Evolutionary conservation across 2,329 filamentous ascomycete genomes (phyloP).

Genomic region (Beauveria sp.): DNA sequence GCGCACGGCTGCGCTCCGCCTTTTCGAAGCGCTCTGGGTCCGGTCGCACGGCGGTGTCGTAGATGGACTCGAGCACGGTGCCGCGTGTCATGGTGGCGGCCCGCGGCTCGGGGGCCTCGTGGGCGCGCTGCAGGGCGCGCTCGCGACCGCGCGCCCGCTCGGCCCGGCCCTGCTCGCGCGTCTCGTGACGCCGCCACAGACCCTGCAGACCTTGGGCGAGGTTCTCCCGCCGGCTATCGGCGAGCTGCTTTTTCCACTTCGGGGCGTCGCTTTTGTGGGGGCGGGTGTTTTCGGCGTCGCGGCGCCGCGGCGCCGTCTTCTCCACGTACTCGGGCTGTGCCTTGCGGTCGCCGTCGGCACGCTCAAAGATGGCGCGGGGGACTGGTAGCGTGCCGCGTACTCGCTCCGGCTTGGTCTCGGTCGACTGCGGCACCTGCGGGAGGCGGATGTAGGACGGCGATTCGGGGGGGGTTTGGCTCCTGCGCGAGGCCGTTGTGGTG

Average conservation of each 20-base stretch:
- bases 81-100: constrained; percentile 71
- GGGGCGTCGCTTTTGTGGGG: constrained; percentile 30
- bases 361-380: constrained; percentile 71
- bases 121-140: constrained; percentile 34
- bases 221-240: constrained; percentile 61
- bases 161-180: constrained; percentile 27
- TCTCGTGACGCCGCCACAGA: constrained; percentile 59
- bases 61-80: constrained; percentile 46
- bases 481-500: constrained; percentile 27
- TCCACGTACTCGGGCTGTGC: constrained; percentile 51
- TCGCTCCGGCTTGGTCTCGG: constrained; percentile 35
- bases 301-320: constrained; percentile 49
- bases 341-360: constrained; percentile 51
- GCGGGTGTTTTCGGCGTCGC: constrained; percentile 21
- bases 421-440: constrained; percentile 66
- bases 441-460: constrained; percentile 83
- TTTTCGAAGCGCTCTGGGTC: constrained; percentile 57
- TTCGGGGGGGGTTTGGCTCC: constrained; percentile 57
- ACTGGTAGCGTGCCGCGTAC: constrained; percentile 76
- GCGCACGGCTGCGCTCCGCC: constrained; percentile 37
- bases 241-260: constrained; percentile 66
- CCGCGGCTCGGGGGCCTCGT: constrained; percentile 59
- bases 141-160: constrained; percentile 39
- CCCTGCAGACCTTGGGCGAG: constrained; percentile 62
- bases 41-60: constrained; percentile 43